Evolutionary conservation across 116 monocot genomes (phyloP), one percentile per base, ranked within the genome.

Genomic region (Trichopus zeylanicus): DNA sequence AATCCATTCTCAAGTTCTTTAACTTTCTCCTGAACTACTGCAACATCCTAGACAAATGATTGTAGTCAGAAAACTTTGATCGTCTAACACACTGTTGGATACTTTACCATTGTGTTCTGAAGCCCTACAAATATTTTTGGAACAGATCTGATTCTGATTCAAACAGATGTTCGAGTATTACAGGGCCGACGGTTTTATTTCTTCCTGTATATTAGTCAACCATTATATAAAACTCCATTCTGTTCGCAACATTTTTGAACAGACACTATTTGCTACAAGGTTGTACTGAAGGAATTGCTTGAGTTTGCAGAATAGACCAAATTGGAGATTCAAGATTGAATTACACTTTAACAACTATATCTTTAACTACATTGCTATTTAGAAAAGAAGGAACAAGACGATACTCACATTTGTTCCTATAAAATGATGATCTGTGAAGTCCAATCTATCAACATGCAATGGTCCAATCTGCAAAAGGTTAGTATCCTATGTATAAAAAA

Each of bases 351-450:
- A 46, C 13, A 28, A 0, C 30, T 6, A 32, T 1, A 46, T 26
- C 10, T 26, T 57, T 16, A 47, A 31, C 34, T 28, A 18, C 31
- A 31, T 29, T 29, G 16, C 10, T 0, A 42, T 5, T 51, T 6
- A 9, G n/a, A 26, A 26, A 73, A 67, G 5, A 61, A 16, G 12
- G 31, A 42, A 53, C 24, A 47, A 48, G 24, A 11, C 48, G 65
- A 53, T 51, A 73, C 82, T 65, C 29, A 91, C 91, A 57, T 72
- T 56, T 64, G 18, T 9, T 61, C 59, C 62, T 52, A 85, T 47
- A 53, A 57, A 54, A 79, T 91, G 74, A 77, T 86, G 91, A 65
- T 91, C 91, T 55, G 73, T 68, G 60, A 86, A 86, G 51, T 82
- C 82, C 46, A 86, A 33, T 53, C 82, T 79, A 56, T 80, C 71